Evolutionary conservation across 164 flowering plant genomes (phyloP).

Genomic region (Malania oleifera): DNA sequence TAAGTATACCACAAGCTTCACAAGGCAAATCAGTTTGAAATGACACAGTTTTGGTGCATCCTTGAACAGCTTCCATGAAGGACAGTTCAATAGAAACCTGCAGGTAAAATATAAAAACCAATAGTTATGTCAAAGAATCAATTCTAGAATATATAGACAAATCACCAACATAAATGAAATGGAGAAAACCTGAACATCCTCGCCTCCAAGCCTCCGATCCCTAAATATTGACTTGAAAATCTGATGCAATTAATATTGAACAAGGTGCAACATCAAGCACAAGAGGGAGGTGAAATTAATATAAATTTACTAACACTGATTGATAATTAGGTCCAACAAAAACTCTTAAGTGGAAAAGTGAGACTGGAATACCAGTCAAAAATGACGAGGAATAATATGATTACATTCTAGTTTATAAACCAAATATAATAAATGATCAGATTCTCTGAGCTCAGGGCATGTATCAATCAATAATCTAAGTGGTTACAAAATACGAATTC

Average conservation of each 20-base stretch:
- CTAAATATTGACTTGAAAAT: constrained; percentile 35
- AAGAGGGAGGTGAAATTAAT: neutral
- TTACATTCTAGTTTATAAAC: no score
- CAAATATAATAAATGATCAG: no score
- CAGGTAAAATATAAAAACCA: neutral
- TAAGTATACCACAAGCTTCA: constrained; percentile 69
- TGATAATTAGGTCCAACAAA: neutral
- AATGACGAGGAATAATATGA: neutral
- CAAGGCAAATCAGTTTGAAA: constrained; percentile 69
- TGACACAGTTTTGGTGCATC: constrained; percentile 72
- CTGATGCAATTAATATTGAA: constrained; percentile 28
- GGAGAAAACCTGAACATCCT: constrained; percentile 56
- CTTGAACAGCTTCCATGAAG: constrained; percentile 98
- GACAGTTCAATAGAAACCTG: constrained; percentile 71
- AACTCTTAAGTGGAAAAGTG: no score
- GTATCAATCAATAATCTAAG: no score
- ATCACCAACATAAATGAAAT: neutral
- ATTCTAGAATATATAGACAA: neutral
- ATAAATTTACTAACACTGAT: neutral
- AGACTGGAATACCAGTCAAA: neutral
- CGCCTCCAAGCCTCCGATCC: constrained; percentile 42
- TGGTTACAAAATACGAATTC: no score
- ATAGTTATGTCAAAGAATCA: neutral
- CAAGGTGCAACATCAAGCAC: constrained; percentile 5
- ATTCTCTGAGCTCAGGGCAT: no score